A percentile compares a stretch with the other conserved stretches of the same genome.
Conservation (phyloP, 1,284 basidiomycete genomes). For the Rhodotorula sp. region DNA sequence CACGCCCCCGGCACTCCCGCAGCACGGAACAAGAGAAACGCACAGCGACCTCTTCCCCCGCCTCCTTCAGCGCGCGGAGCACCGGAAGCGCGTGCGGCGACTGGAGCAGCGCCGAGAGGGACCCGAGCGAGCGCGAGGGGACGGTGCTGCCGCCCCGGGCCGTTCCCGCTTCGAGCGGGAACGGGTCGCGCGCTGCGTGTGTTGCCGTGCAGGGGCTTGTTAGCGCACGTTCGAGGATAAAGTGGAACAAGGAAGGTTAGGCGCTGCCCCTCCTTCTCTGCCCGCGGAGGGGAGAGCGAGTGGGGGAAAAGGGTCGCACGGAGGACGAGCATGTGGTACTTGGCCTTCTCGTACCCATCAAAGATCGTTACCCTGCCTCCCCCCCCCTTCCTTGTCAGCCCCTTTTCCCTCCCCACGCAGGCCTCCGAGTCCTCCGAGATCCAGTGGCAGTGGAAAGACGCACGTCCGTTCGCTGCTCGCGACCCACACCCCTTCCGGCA, state of each 20-base stretch:
- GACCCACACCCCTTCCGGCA: constrained; percentile 67
- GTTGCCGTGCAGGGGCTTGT: constrained; percentile 50
- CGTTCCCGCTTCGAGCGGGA: constrained; percentile 15
- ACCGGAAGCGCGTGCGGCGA: constrained; percentile 62
- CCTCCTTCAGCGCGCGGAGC: constrained; percentile 61
- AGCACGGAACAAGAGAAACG: too few species aligned
- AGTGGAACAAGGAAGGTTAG: constrained; percentile 51
- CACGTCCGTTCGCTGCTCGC: constrained; percentile 57
- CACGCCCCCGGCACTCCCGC: too few species aligned
- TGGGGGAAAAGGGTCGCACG: constrained; percentile 17
- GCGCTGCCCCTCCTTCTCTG: too few species aligned
- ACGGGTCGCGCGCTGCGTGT: constrained; percentile 41
- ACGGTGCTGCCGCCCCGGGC: too few species aligned
- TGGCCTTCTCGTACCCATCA: constrained; percentile 76
- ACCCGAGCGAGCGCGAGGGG: constrained; percentile 57
- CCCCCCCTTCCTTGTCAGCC: background rate
- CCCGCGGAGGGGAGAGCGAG: constrained; percentile 66
- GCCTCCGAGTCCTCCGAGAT: background rate
- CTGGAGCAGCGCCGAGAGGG: constrained; percentile 64
- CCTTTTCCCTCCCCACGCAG: background rate
- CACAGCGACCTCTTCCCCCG: constrained; percentile 60
- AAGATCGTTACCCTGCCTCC: constrained; percentile 67
- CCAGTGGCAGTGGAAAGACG: background rate
- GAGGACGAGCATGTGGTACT: constrained; percentile 35
- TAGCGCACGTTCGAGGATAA: too few species aligned